Conservation (phyloP, 2,329 filamentous ascomycete genomes). For the Talaromyces albobiverticillius region DNA sequence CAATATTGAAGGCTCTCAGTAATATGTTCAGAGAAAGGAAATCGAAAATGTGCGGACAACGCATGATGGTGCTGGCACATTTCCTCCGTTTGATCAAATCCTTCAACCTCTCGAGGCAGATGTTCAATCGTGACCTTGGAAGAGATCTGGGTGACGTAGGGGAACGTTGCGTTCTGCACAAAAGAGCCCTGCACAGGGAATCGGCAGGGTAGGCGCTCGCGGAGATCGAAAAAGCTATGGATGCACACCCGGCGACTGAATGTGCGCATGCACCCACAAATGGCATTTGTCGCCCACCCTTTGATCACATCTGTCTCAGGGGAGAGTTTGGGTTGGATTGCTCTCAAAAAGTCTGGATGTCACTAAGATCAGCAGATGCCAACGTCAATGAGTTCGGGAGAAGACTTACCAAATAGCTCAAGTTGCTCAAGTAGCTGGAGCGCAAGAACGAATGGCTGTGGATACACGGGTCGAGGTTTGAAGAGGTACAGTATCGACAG, state of each 20-base stretch:
- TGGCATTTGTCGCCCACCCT: background rate
- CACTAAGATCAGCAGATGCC: too few relatives aligned
- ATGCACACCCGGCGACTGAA: background rate
- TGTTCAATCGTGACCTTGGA: too few relatives aligned
- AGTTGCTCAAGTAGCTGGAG: too few relatives aligned
- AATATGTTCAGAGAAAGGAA: too few relatives aligned
- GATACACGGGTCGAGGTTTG: background rate
- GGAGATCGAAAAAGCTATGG: background rate
- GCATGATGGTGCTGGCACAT: too few relatives aligned
- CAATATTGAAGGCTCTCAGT: too few relatives aligned
- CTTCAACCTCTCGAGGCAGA: too few relatives aligned
- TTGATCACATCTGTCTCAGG: background rate
- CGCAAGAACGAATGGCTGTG: background rate
- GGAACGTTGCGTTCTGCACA: slow-evolving; percentile 3
- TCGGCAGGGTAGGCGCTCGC: background rate
- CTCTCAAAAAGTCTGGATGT: too few relatives aligned
- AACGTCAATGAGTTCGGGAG: too few relatives aligned
- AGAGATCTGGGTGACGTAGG: background rate
- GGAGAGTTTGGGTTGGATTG: background rate
- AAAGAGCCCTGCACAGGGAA: background rate
- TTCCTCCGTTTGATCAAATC: too few relatives aligned
- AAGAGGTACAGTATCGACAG: background rate
- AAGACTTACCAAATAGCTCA: too few relatives aligned
- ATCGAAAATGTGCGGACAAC: too few relatives aligned
- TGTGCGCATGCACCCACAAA: background rate